Base-by-base conservation (phyloP, 306 rosid species). In the Medicago arabica region DNA sequence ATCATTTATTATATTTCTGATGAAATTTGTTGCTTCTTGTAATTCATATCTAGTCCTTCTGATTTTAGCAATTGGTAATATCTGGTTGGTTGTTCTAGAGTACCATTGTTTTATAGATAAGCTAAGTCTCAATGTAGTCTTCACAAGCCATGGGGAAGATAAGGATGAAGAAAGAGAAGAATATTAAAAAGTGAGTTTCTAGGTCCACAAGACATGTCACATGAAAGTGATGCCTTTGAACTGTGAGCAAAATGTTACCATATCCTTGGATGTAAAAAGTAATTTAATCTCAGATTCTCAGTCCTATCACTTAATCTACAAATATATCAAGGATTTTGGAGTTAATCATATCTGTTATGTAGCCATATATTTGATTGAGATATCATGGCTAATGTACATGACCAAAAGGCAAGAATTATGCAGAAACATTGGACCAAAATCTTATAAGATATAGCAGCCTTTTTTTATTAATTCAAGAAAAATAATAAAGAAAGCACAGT, bases 351-450 rank as follows among this genome's bases (percentile, higher is more conserved):
- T 69, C 21, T 62, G 16, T 34, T 70, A n/a, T 28, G 53, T 64
- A 67, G 6, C 62, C 18, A 55, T 31, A 47, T 40, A 71, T 79
- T 71, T 72, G 70, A 75, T 83, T 65, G 36, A 62, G 78, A 75
- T 58, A 43, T 36, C 73, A 49, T 73, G 70, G 78, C 76, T 72
- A 63, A 63, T 46, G 31, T 28, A 47, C 38, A 84, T 51, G 38
- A 64, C 72, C 76, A 78, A 75, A 85, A 75, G 86, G 61, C 82
- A 78, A 13, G 55, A 59, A 40, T 81, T 66, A 53, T 75, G 71
- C 72, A 58, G n/a, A 65, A 59, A 34, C 62, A 50, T 62, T 78
- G 85, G 81, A 78, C 83, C 83, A 65, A 81, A 78, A 85, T 85
- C 86, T 80, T 28, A 70, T 41, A 81, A 81, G 80, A 85, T 75